Base-by-base conservation (phyloP, 305 asterid species). In the Fraxinus paxiana region DNA sequence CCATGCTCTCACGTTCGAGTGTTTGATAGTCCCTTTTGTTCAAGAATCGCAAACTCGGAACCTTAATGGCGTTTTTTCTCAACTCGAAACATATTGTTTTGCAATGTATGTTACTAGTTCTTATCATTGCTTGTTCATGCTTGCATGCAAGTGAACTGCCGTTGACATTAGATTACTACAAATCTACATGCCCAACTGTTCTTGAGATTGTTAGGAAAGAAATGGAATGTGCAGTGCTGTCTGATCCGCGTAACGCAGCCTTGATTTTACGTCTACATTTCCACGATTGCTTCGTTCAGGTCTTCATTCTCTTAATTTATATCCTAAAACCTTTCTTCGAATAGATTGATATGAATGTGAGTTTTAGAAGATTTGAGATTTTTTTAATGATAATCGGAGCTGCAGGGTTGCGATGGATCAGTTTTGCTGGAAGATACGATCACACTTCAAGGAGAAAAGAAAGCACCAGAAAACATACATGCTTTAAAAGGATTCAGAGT, bases 171-270 rank as follows among this genome's bases (percentile, higher is more conserved):
- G 98, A 91, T 74, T 95, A 91, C 85, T 95, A 95, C 79, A 83
- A 89, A 59, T 80, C 91, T 7, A 88, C 91, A 10, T 95, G 98
- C 78, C 98, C 97, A 1, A 78, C 83, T 20, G 90, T 90, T 33
- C 90, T 90, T 15, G 97, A 89, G 34, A 79, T 89, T 2, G 90
- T 93, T 4, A 83, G 91, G 88, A 95, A 87, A 77, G 98, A 93
- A 84, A 93, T 92, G 98, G 97, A 95, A 75, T 95, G 98, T 37
- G 92, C 92, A 4, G 97, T 92, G 51, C 90, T 95, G 12, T 90
- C 98, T 73, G 92, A 95, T 89, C 97, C 98, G 4, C 95, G 97
- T n/a, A 92, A 95, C 73, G 98, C 97, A 13, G 98, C 98, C 77
- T 84, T 89, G 89, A 90, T 95, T 28, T 80, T 95, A 35, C 84